A percentile compares a stretch with the other conserved stretches of the same genome.
phyloP scores from a whole-genome alignment of 2,329 filamentous ascomycete genomes.

The Dendryphion nanum region DNA sequence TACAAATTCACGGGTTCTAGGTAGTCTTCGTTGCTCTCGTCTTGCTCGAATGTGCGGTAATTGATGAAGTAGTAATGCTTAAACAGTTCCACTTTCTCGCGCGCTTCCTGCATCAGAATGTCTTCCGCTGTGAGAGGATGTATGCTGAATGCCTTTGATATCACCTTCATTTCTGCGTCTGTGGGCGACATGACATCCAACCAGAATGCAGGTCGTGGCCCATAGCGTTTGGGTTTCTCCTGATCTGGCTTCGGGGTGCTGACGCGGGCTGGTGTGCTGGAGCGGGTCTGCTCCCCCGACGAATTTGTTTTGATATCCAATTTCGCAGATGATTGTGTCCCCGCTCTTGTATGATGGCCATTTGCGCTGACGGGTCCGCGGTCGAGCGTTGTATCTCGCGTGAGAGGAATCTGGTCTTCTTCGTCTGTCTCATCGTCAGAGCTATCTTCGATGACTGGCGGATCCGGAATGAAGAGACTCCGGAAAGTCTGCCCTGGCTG shows the following conservation, averaged over 20 bases:
- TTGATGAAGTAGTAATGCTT: constrained; percentile 98
- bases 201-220: constrained; percentile 93
- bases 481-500: constrained; percentile 81
- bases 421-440: constrained; percentile 65
- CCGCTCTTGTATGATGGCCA: constrained; percentile 23
- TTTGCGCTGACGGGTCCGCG: constrained; percentile 20
- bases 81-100: constrained; percentile 97
- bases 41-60: constrained; percentile 96
- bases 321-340: constrained; percentile 21
- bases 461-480: constrained; percentile 89
- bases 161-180: constrained; percentile 90
- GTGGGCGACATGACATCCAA: constrained; percentile 89
- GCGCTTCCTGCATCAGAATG: constrained; percentile 94
- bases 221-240: constrained; percentile 48
- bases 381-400: constrained; percentile 10
- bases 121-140: constrained; percentile 95
- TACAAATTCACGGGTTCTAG: constrained; percentile 97
- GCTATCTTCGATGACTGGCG: constrained; percentile 62
- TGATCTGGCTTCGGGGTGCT: constrained; percentile 20
- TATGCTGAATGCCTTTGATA: constrained; percentile 91
- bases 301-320: constrained; percentile 21
- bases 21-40: constrained; percentile 83
- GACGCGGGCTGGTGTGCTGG: constrained; percentile 56
- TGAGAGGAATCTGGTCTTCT: constrained; percentile 18
- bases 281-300: constrained; percentile 45